Base-by-base conservation (phyloP, 1,139 yeast genomes). In the Groenewaldozyma sp. region DNA sequence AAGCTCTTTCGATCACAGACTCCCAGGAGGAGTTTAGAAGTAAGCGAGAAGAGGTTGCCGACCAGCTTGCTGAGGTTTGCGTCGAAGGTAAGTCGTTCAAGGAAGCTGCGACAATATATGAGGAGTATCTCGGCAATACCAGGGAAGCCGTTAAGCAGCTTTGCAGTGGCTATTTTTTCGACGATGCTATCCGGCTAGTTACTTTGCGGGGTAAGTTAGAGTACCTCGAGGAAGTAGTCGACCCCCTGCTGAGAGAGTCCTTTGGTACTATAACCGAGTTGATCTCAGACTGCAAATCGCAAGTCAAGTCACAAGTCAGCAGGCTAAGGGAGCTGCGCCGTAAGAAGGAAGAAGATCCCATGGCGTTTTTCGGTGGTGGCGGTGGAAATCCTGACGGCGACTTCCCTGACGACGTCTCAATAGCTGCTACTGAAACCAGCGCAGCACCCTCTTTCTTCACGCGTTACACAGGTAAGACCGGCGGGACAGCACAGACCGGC, bases 401-500 rank as follows among this genome's bases (percentile, higher is more conserved):
- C 35, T 94, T 84, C 48, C 91, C 95, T 1, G 99, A 91, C 60
- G 83, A 88, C 59, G 94, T 93, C 2, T 88, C 97, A 0, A 73
- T 93, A 46, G 97, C 97, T 0, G 93, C 95, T 1, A 82, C 96
- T 0, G 96, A 87, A 58, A 80, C 95, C 0, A 82, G 95, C 0
- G 83, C 95, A 0, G 81, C 87, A 10, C 94, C 93, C 22, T 87
- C 97, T 0, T 84, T 88, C 59, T 83, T 87, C 63, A 91, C 98
- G 0, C 74, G 94, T 56, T 91, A 91, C 60, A 91, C 99, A 0
- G 97, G 97, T 48, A 87, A 88, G 62, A 87, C 97, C 1, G 72
- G 82, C 0, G 95, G 95, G 18, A 91, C 98, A 3, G 98, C 97
- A 3, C 82, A 83, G 58, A 91, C 98, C 0, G 96, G 97, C 20